Evolutionary conservation across 2,329 filamentous ascomycete genomes (phyloP).

Genomic region (Hyphodiscus sp.): DNA sequence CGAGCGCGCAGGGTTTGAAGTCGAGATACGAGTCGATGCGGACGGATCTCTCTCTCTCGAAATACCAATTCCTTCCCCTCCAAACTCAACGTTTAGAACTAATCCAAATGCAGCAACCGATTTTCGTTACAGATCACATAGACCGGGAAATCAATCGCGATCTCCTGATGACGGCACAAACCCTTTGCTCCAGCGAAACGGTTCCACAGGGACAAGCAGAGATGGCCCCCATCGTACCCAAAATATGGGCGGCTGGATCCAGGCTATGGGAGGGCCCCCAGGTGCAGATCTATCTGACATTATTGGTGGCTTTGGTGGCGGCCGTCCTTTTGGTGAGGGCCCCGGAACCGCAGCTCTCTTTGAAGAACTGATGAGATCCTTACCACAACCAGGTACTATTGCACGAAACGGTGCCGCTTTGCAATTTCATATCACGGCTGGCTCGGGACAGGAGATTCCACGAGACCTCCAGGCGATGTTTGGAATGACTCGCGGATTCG

Average conservation of each 20-base stretch:
- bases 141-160: slow-evolving; percentile 42
- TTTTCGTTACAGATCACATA: slow-evolving; percentile 41
- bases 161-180: slow-evolving; percentile 76
- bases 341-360: slow-evolving; percentile 22
- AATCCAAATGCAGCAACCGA: slow-evolving; percentile 29
- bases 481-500: slow-evolving; percentile 26
- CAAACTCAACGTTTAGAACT: slow-evolving; percentile 19
- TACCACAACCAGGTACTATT: slow-evolving; percentile 26
- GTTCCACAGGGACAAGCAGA: slow-evolving; percentile 32
- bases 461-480: slow-evolving; percentile 45
- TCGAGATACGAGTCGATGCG: background rate
- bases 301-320: slow-evolving; percentile 27
- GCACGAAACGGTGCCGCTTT: slow-evolving; percentile 45
- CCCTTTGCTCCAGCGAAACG: slow-evolving; percentile 68
- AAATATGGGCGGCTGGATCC: slow-evolving; percentile 46
- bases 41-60: background rate
- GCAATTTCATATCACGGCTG: slow-evolving; percentile 52
- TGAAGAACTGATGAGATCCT: slow-evolving; percentile 27
- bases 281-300: slow-evolving; percentile 12
- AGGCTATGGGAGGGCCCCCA: slow-evolving; percentile 34
- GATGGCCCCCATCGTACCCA: slow-evolving; percentile 43
- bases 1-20: background rate
- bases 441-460: slow-evolving; percentile 40
- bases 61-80: background rate
- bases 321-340: slow-evolving; percentile 27